Evolutionary conservation across 139 green algal genomes (phyloP).

Genomic region (Marvania coccoides): DNA sequence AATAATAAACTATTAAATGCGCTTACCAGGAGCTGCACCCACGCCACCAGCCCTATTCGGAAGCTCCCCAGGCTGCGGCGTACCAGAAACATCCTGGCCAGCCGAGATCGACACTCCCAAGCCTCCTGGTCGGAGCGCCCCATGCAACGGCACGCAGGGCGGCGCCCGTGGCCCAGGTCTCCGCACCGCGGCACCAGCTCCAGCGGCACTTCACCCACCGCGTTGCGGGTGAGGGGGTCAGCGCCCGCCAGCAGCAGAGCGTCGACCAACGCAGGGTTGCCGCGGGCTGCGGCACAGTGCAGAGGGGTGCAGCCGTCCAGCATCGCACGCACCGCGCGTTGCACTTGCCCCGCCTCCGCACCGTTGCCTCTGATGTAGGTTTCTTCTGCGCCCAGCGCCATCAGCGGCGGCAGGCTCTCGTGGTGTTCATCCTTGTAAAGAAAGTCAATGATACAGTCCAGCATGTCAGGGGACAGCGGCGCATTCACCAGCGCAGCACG

Average conservation of each 20-base stretch:
- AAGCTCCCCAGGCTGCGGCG: slow-evolving; percentile 35
- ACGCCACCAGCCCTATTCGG: slow-evolving; percentile 24
- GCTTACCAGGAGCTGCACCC: slow-evolving; percentile 17
- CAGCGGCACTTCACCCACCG: slow-evolving; percentile 57
- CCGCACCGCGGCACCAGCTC: slow-evolving; percentile 60
- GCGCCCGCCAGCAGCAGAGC: slow-evolving; percentile 63
- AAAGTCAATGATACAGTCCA: slow-evolving; percentile 52
- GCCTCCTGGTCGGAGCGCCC: slow-evolving; percentile 46
- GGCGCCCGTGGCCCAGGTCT: slow-evolving; percentile 13
- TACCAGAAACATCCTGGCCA: slow-evolving; percentile 54
- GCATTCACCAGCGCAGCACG: slow-evolving; percentile 50
- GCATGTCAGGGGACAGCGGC: slow-evolving; percentile 30
- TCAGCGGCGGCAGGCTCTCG: slow-evolving; percentile 43
- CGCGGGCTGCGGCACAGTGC: slow-evolving; percentile 66
- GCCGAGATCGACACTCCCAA: slow-evolving; percentile 60
- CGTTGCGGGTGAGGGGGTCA: slow-evolving; percentile 43
- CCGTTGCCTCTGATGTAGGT: neutral
- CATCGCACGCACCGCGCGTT: slow-evolving; percentile 39
- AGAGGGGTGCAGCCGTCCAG: slow-evolving; percentile 64
- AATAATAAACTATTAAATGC: neutral
- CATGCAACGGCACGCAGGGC: slow-evolving; percentile 50
- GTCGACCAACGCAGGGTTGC: slow-evolving; percentile 56
- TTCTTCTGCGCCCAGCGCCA: slow-evolving; percentile 11
- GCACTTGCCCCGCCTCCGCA: neutral
- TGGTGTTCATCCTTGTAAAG: slow-evolving; percentile 44